Conservation (phyloP, 1,284 basidiomycete genomes). For the Sanghuangporus weigelae region DNA sequence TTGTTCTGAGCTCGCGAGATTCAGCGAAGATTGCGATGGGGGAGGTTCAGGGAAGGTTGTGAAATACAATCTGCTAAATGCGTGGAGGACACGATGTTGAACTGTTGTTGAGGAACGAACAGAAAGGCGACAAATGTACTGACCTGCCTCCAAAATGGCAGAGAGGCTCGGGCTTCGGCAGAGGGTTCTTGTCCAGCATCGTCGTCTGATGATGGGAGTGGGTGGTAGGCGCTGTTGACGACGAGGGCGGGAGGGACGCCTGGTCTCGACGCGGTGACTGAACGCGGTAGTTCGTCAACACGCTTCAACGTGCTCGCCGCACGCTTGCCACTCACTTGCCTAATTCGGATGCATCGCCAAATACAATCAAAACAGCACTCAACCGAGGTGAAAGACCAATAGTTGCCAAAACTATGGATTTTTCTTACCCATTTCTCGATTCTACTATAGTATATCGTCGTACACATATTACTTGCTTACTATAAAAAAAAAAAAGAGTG, state of each 20-base stretch:
- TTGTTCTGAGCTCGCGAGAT: constrained; percentile 32
- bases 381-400: no score
- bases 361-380: background rate
- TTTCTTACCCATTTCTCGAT: no score
- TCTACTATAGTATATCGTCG: no score
- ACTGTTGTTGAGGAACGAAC: background rate
- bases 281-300: background rate
- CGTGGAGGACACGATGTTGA: background rate
- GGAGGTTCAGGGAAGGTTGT: constrained; percentile 73
- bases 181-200: background rate
- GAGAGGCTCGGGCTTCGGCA: background rate
- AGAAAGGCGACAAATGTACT: background rate
- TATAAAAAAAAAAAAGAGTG: no score
- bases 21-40: constrained; percentile 58
- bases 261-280: background rate
- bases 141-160: constrained; percentile 1
- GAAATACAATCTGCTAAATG: constrained; percentile 64
- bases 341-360: background rate
- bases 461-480: no score
- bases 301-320: background rate
- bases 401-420: no score
- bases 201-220: background rate
- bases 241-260: background rate
- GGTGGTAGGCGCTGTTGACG: background rate
- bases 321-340: background rate